Evolutionary conservation across 306 rosid species (phyloP).

Genomic region (Astragalus membranaceus): DNA sequence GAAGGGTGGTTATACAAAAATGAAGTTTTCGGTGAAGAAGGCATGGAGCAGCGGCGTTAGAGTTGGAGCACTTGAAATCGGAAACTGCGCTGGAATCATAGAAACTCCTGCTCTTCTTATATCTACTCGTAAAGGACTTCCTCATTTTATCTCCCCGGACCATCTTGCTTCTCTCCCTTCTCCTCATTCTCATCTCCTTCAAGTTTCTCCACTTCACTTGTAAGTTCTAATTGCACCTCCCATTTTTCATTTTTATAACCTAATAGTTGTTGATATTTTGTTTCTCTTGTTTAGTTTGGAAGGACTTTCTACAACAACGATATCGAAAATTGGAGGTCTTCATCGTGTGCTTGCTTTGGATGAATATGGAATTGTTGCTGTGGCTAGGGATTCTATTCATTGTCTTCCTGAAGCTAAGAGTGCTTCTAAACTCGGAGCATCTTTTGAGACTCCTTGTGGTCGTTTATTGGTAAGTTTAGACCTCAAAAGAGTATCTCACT

Average conservation of each 20-base stretch:
- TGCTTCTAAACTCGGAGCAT: constrained; percentile 57
- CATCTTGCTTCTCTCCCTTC: constrained; percentile 85
- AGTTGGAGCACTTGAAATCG: constrained; percentile 52
- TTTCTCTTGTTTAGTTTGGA: constrained; percentile 47
- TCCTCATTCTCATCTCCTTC: constrained; percentile 79
- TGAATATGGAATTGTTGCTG: constrained; percentile 55
- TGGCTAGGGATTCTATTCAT: constrained; percentile 67
- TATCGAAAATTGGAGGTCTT: constrained; percentile 74
- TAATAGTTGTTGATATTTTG: neutral
- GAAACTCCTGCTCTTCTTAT: constrained; percentile 80
- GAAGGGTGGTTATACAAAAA: constrained; percentile 15
- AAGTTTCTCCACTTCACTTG: constrained; percentile 83
- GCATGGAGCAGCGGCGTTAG: constrained; percentile 70
- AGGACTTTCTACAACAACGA: constrained; percentile 57
- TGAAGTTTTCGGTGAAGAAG: constrained; percentile 67
- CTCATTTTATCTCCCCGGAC: constrained; percentile 68
- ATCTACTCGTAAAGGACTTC: constrained; percentile 85
- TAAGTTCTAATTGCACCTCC: constrained; percentile 14
- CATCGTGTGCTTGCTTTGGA: constrained; percentile 58
- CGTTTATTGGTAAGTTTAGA: constrained; percentile 56
- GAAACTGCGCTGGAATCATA: constrained; percentile 41
- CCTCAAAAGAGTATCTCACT: neutral
- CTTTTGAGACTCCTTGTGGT: constrained; percentile 87
- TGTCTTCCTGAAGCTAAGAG: constrained; percentile 64
- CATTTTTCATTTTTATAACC: neutral